A percentile compares a stretch with the other conserved stretches of the same genome.
phyloP scores from a whole-genome alignment of 345 rosid species.

The Camelina hispida region DNA sequence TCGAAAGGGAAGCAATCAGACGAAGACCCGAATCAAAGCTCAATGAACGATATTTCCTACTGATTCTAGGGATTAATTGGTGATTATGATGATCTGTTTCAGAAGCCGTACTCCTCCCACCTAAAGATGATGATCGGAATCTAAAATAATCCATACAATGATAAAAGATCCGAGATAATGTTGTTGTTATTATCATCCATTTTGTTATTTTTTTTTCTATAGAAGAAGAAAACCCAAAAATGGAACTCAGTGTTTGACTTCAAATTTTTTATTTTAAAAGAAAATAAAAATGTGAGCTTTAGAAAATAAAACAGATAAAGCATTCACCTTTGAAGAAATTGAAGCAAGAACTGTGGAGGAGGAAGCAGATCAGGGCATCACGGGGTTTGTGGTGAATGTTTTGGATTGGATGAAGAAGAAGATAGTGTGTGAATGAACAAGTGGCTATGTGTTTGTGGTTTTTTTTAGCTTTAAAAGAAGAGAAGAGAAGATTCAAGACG shows the following conservation, averaged over 20 bases:
- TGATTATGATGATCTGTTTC: slow-evolving; percentile 39
- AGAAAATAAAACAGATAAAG: slow-evolving; percentile 1
- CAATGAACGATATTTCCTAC: slow-evolving; percentile 41
- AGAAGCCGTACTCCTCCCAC: slow-evolving; percentile 2
- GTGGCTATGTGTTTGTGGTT: slow-evolving; percentile 40
- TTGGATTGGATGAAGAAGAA: slow-evolving; percentile 31
- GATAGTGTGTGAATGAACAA: slow-evolving; percentile 37
- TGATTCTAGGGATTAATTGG: slow-evolving; percentile 34
- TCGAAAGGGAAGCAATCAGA: slow-evolving; percentile 39
- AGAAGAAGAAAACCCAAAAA: slow-evolving; percentile 9
- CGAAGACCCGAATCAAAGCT: slow-evolving; percentile 49
- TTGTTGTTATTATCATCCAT: slow-evolving; percentile 24
- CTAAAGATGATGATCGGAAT: slow-evolving; percentile 30
- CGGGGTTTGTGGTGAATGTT: slow-evolving; percentile 25
- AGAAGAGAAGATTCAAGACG: slow-evolving; percentile 21
- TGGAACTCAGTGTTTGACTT: slow-evolving; percentile 36
- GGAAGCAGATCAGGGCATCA: slow-evolving; percentile 29
- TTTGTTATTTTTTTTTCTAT: background rate
- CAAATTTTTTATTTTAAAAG: background rate
- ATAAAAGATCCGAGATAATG: slow-evolving; percentile 29
- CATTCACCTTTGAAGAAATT: slow-evolving; percentile 34
- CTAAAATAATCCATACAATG: slow-evolving; percentile 41
- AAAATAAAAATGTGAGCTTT: background rate
- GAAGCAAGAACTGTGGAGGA: slow-evolving; percentile 16
- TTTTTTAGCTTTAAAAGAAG: background rate